Conservation (phyloP, 371 early-diverging fungal genomes). For the Mucor lusitanicus region DNA sequence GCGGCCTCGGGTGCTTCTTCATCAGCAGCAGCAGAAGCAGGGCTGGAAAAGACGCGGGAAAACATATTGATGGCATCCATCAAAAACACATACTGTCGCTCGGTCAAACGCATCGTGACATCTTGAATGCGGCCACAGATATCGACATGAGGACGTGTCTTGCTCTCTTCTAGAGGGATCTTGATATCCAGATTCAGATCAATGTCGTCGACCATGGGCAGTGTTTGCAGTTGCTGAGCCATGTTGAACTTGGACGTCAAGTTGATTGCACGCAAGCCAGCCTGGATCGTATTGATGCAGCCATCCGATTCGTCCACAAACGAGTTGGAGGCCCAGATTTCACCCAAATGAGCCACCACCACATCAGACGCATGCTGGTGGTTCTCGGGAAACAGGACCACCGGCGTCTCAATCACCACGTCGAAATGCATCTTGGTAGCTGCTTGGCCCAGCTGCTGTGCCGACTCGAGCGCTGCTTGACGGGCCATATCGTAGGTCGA, state of each 20-base stretch:
- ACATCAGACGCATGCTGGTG: constrained; percentile 48
- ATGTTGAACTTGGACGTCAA: constrained; percentile 62
- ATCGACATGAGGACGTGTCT: constrained; percentile 44
- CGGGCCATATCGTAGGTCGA: constrained; percentile 86
- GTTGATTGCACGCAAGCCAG: constrained; percentile 70
- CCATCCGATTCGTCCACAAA: constrained; percentile 54
- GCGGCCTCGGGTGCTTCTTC: no score
- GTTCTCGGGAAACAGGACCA: constrained; percentile 83
- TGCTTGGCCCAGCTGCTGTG: constrained; percentile 64
- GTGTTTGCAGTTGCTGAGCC: constrained; percentile 47
- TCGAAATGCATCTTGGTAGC: constrained; percentile 83
- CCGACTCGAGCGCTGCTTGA: constrained; percentile 82
- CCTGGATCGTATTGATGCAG: constrained; percentile 61
- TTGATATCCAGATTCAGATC: constrained; percentile 71
- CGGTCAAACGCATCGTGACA: constrained; percentile 78
- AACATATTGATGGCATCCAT: constrained; percentile 65
- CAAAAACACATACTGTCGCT: constrained; percentile 83
- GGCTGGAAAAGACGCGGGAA: constrained; percentile 34
- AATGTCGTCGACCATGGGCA: constrained; percentile 86
- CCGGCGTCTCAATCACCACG: constrained; percentile 84
- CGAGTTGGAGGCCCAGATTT: constrained; percentile 79
- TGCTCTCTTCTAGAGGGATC: constrained; percentile 24
- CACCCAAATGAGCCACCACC: constrained; percentile 85
- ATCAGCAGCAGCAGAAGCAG: no score
- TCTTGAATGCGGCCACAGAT: constrained; percentile 69